Evolutionary conservation across 2,329 filamentous ascomycete genomes (phyloP), one percentile per base, ranked within the genome.

Genomic region (Xenoacremonium recifei): DNA sequence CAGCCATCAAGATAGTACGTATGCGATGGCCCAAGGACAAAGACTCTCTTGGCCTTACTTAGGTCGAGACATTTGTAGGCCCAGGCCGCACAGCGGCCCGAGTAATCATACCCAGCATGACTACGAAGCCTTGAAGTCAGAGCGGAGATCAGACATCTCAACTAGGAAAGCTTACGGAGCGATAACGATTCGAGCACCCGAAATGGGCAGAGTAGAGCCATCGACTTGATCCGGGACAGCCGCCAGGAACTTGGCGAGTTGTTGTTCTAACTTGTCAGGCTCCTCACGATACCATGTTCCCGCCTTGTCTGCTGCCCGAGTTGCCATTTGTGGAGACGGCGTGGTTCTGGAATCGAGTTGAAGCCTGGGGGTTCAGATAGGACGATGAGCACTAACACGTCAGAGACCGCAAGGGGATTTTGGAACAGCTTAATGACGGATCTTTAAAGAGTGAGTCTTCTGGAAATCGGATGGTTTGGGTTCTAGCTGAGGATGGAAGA

Each of bases 61-160:
- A 97, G 76, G 63, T 97, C 90, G 37, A 95, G 82, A 6, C 80
- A 79, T 66, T 89, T 93, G 70, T 97, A 99, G 7, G 93, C 93
- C 84, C 89, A 97, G 32, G 91, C 93, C 32, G 93, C 93, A 53
- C 89, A 92, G 29, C 84, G 80, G 6, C 93, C 93, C 4, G 93
- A 99, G 72, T 92, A 97, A 2, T 80, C 72, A 69, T 96, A 99
- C 47, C 93, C 93, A 45, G 93, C 93, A 65, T 99, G 93, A 47
- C 92, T 96, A 54, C 9, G 0, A 37, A 0, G 19, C 0, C 20
- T 7, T 5, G 1, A 17, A 9, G 15, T 55, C 30, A 57, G 45
- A 15, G 20, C 3, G 25, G 2, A 2, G 0, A 21, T 7, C 3
- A 11, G 13, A 4, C 21, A 2, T 4, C 3, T 1, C 4, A 2